Evolutionary conservation across 1,284 basidiomycete genomes (phyloP).

Genomic region (Ceratobasidium sp.): DNA sequence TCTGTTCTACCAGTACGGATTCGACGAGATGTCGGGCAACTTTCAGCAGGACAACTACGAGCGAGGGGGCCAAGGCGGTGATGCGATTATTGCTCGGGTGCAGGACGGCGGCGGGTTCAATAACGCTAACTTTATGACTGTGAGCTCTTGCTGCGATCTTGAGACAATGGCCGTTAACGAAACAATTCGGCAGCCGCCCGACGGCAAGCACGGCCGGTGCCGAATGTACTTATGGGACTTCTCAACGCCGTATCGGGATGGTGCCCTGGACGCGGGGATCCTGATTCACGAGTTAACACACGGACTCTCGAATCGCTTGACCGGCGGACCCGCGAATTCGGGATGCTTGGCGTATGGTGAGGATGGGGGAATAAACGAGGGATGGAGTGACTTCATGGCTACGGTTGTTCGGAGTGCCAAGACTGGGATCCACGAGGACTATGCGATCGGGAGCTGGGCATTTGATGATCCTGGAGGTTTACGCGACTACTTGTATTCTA

Average conservation of each 20-base stretch:
- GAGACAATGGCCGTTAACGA: too few species aligned
- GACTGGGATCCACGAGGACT: background rate
- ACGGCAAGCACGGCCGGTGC: conserved; percentile 84
- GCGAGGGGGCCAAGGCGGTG: conserved; percentile 86
- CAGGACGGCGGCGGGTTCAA: conserved; percentile 90
- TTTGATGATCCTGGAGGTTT: conserved; percentile 70
- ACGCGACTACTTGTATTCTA: conserved; percentile 88
- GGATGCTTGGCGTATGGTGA: conserved; percentile 92
- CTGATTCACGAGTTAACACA: conserved; percentile 92
- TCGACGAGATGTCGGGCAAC: conserved; percentile 92
- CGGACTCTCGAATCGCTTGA: conserved; percentile 92
- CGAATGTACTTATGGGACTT: conserved; percentile 98
- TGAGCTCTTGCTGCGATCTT: background rate
- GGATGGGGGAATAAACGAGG: conserved; percentile 96
- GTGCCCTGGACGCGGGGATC: conserved; percentile 94
- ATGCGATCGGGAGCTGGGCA: conserved; percentile 1
- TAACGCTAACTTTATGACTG: conserved; percentile 73
- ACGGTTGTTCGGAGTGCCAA: conserved; percentile 74
- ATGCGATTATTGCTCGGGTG: conserved; percentile 94
- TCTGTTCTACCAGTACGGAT: conserved; percentile 76
- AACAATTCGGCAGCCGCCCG: conserved; percentile 52
- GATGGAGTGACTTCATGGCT: conserved; percentile 91
- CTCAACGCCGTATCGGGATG: conserved; percentile 89
- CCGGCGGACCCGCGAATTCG: conserved; percentile 93
- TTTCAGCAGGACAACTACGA: conserved; percentile 98